These are phyloP conservation scores for Amoeboaphelidium protococcarum DNA, from an alignment of 371 early-diverging fungal species.

Conservation along the genomic window DNA sequence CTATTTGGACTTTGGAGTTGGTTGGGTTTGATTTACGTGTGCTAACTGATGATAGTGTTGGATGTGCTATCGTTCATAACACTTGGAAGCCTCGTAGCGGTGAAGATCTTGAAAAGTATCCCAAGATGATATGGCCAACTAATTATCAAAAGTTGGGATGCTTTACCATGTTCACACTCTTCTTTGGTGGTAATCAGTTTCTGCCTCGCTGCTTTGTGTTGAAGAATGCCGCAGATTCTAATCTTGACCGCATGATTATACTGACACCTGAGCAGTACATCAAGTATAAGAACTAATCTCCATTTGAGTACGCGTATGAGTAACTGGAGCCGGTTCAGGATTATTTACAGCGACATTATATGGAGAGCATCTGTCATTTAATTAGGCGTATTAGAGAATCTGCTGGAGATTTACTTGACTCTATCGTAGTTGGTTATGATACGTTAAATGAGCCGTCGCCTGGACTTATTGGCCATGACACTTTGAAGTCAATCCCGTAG, in stretches of 20 bases:
- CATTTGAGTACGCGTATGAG: background rate
- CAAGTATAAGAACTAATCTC: too few relatives aligned
- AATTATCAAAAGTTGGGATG: conserved; percentile 57
- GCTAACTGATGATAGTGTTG: conserved; percentile 30
- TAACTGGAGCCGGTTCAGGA: conserved; percentile 24
- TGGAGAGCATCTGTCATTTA: conserved; percentile 19
- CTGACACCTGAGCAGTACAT: too few relatives aligned
- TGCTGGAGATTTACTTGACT: conserved; percentile 15
- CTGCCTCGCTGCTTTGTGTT: conserved; percentile 27
- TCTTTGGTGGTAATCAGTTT: conserved; percentile 44
- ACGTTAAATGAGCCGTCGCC: conserved; percentile 42
- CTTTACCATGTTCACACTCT: conserved; percentile 53
- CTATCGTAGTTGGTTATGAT: conserved; percentile 38
- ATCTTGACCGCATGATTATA: too few relatives aligned
- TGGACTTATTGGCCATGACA: conserved; percentile 25
- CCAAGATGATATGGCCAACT: conserved; percentile 62
- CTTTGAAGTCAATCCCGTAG: conserved; percentile 14
- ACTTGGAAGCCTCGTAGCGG: conserved; percentile 12
- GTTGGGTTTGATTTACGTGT: conserved; percentile 34
- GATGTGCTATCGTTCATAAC: conserved; percentile 46
- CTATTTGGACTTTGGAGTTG: conserved; percentile 49
- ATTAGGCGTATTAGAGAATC: conserved; percentile 16
- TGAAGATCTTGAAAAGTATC: conserved; percentile 6
- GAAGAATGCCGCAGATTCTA: too few relatives aligned
- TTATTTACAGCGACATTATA: conserved; percentile 36